Evolutionary conservation across 768 basidiomycete genomes (phyloP).

Genomic region (Leccinellum rugosiceps): DNA sequence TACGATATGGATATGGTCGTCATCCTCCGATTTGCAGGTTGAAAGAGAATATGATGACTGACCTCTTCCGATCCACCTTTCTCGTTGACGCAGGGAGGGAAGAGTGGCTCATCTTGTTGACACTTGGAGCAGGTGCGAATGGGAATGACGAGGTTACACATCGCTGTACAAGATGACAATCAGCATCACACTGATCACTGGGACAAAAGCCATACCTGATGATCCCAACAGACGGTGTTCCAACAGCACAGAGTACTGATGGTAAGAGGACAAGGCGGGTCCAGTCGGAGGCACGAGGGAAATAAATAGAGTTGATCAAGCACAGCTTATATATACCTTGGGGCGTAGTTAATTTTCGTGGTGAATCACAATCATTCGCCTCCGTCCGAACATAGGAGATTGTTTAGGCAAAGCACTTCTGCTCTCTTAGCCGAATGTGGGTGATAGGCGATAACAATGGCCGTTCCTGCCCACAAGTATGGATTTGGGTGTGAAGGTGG

Average conservation of each 20-base stretch:
- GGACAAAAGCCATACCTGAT: not conserved
- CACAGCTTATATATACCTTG: conserved; percentile 12
- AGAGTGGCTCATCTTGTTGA: conserved; percentile 24
- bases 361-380: conserved; percentile 6
- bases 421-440: conserved; percentile 13
- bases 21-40: not conserved
- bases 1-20: not conserved
- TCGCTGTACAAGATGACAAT: conserved; percentile 6
- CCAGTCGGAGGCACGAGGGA: not conserved
- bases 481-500: conserved; percentile 1
- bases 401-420: conserved; percentile 9
- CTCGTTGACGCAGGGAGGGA: conserved; percentile 18
- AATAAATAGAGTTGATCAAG: not conserved
- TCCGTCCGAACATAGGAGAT: too few relatives aligned
- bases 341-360: conserved; percentile 10
- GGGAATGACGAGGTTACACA: conserved; percentile 31
- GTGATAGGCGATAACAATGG: not conserved
- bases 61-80: conserved; percentile 21
- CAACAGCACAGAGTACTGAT: not conserved
- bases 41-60: not conserved
- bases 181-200: not conserved
- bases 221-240: not conserved
- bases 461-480: not conserved
- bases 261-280: not conserved
- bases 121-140: conserved; percentile 33